Base-by-base conservation (phyloP, 2,329 filamentous ascomycete species). In the Albifimbria verrucaria region DNA sequence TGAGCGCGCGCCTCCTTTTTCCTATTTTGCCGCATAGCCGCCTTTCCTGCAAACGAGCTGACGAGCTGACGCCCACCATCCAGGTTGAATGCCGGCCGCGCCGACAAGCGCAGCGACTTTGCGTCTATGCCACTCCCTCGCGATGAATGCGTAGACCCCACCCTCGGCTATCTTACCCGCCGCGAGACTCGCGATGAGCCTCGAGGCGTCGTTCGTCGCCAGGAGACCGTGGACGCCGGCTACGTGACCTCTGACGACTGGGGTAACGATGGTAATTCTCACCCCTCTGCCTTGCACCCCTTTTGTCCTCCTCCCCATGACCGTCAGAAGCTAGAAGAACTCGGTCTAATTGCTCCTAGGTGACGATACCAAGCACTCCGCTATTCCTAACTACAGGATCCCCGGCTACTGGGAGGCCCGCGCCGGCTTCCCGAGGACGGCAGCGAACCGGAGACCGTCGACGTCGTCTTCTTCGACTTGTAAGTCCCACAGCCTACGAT, bases 161-260 rank as follows among this genome's bases (percentile, higher is more conserved):
- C 71, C 4, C 50, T 68, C 36, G 63, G 62, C 10, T 52, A 56
- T 28, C 48, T 65, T 41, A 56, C 47, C 17, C 59, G 54, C 3
- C 59, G 61, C 28, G 56, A 61, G 21, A 50, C 59, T 52, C 57
- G 58, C 15, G 60, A 68, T n/a, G 4, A 5, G 47, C 60, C 64
- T 36, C 65, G 65, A 7, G 73, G 73, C 17, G 67, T 74, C 44
- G 66, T 76, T 6, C 70, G 77, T n/a, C 78, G 78, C n/a, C 78
- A 81, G 39, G 73, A 78, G 52, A 57, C 71, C 6, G 60, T 75
- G 7, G 71, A 71, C 0, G 72, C 79, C 0, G 82, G 80, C 3
- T 82, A 83, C 63, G 76, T 72, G 3, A 85, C 81, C 0, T 72
- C 62, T 2, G 81, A 85, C 56, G 81, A 83, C 61, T 83, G 82